Percentiles rank a stretch among this genome's conserved stretches.
phyloP scores from a whole-genome alignment of 208 protist genomes.

The Polymyxa betae region DNA sequence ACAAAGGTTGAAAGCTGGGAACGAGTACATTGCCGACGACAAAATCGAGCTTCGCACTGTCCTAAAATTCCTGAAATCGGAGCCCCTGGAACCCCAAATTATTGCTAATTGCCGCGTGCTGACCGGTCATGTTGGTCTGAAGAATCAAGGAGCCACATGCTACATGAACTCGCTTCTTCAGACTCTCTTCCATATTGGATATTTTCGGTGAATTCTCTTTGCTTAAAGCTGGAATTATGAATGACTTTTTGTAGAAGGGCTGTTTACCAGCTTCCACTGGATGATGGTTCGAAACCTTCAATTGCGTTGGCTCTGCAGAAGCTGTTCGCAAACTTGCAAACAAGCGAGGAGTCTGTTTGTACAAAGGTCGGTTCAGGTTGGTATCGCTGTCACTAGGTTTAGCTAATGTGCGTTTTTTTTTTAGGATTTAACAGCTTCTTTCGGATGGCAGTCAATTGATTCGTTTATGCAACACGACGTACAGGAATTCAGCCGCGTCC shows the following conservation, averaged over 20 bases:
- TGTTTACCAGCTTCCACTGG: conserved; percentile 75
- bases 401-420: neutral
- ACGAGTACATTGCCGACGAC: conserved; percentile 65
- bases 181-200: conserved; percentile 76
- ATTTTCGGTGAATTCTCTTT: conserved; percentile 71
- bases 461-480: conserved; percentile 85
- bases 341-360: conserved; percentile 64
- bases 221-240: neutral
- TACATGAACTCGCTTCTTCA: conserved; percentile 88
- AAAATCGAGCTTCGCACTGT: conserved; percentile 50
- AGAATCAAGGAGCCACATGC: conserved; percentile 88
- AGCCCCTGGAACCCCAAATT: neutral
- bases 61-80: conserved; percentile 50
- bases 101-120: conserved; percentile 72
- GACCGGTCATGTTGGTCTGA: conserved; percentile 80
- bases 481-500: conserved; percentile 83
- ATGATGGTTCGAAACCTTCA: conserved; percentile 37
- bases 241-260: conserved; percentile 59
- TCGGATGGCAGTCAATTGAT: conserved; percentile 80
- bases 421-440: conserved; percentile 79
- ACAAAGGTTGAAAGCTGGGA: conserved; percentile 35
- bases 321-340: conserved; percentile 83
- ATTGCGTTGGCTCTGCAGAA: conserved; percentile 82
- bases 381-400: neutral
- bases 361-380: conserved; percentile 68